Conservation (phyloP, 2,329 filamentous ascomycete genomes). For the Sarocladiaceae sp. region DNA sequence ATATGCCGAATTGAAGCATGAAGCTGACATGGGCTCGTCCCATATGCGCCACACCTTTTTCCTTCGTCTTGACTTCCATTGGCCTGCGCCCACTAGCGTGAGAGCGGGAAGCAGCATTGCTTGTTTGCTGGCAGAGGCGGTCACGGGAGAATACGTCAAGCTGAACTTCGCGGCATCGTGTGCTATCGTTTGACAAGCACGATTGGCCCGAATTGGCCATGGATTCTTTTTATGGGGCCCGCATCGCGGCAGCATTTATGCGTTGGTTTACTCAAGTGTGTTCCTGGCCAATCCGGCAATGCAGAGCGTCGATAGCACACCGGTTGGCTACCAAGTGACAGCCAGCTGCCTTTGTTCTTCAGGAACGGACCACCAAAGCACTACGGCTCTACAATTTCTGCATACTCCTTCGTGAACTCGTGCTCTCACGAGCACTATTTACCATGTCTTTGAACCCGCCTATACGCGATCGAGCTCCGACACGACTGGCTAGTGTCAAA, state of each 20-base stretch:
- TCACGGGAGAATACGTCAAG: no score
- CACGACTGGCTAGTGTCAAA: not conserved
- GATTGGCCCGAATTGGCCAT: no score
- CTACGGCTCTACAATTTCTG: not conserved
- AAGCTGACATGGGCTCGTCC: no score
- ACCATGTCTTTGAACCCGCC: conserved; percentile 30
- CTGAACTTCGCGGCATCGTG: no score
- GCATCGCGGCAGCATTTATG: not conserved
- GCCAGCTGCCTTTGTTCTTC: not conserved
- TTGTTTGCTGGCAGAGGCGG: no score
- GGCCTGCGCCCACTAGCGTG: no score
- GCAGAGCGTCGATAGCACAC: not conserved
- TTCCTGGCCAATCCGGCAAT: no score
- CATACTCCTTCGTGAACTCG: not conserved
- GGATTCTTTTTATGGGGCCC: not conserved
- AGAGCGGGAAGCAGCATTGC: no score
- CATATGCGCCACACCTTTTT: no score
- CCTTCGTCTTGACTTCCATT: no score
- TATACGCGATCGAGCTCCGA: conserved; percentile 13
- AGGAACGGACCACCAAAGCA: not conserved
- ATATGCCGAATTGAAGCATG: no score
- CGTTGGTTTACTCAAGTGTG: not conserved
- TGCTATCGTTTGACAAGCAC: no score
- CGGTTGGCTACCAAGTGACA: not conserved
- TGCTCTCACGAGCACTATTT: not conserved